Percentiles rank a stretch among this genome's conserved stretches.
phyloP scores from a whole-genome alignment of 2,329 filamentous ascomycete genomes.

The Escovopsis sp. region DNA sequence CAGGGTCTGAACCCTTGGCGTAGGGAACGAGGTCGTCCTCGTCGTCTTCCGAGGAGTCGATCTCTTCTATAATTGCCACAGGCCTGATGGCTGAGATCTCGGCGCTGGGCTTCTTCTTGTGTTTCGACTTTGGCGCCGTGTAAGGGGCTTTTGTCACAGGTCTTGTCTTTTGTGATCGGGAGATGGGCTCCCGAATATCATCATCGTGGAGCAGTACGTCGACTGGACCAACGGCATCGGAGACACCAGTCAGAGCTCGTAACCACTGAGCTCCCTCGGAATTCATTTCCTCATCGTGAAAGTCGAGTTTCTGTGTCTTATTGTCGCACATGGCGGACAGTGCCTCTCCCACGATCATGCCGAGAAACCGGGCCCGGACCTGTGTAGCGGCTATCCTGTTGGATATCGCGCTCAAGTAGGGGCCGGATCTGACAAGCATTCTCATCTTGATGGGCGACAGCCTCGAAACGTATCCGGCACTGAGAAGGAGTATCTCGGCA shows the following conservation, averaged over 20 bases:
- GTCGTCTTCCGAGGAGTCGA: conserved; percentile 43
- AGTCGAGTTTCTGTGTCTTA: conserved; percentile 58
- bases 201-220: conserved; percentile 28
- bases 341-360: conserved; percentile 73
- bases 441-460: conserved; percentile 49
- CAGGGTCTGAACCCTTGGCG: conserved; percentile 71
- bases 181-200: neutral
- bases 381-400: conserved; percentile 72
- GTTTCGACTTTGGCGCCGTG: conserved; percentile 12
- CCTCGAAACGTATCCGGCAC: conserved; percentile 60
- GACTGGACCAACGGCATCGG: conserved; percentile 47
- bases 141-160: conserved; percentile 5
- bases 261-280: conserved; percentile 63
- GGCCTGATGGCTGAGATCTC: conserved; percentile 15
- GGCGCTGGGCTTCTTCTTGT: conserved; percentile 13
- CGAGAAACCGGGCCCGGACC: conserved; percentile 59
- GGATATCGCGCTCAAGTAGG: conserved; percentile 66
- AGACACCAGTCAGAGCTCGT: conserved; percentile 44
- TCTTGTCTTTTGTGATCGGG: conserved; percentile 6
- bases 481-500: conserved; percentile 62
- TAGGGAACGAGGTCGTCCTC: conserved; percentile 60
- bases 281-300: conserved; percentile 66
- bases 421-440: conserved; percentile 52
- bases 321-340: conserved; percentile 49
- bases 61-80: conserved; percentile 47